Evolutionary conservation across 495 filamentous ascomycete genomes (phyloP), one percentile per base, ranked within the genome.

Genomic region (Beverwykella pulmonaria): DNA sequence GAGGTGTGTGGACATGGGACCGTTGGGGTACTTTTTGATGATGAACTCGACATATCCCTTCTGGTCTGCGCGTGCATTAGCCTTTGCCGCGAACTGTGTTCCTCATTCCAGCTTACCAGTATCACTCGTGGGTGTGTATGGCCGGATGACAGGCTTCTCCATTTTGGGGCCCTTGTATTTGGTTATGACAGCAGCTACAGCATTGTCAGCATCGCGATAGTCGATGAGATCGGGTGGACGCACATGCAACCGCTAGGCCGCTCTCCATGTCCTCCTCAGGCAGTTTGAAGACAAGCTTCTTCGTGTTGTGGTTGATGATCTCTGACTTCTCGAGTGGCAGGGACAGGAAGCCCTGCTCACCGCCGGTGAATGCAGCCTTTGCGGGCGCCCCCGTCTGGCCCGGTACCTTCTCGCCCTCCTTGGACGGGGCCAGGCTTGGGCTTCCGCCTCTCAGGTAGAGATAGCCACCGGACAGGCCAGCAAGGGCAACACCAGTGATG

Each of bases 71-170:
- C 9, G 27, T 26, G 36, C 12, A 57, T 63, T 41, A 67, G 61
- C 34, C 22, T 23, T 25, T 14, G 26, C 48, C 3, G 3, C 17
- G 32, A 25, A 15, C 6, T 22, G 14, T 22, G 44, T 20, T 23
- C 2, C 34, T 52, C n/a, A 27, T 2, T 53, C 10, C 17, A 20
- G 73, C 82, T 74, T 82, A 88, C 90, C 86, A 79, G 95, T 91
- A 74, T 95, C 92, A 73, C 84, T 94, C 67, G 87, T 83, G 25
- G 94, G 94, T 10, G 94, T 98, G 80, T 98, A 98, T 6, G 94
- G 94, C 44, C 94, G 82, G 53, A 98, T 83, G 9, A 90, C 86
- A 48, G 88, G 84, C 83, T 98, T 98, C 72, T 91, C 87, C 71
- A 83, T 85, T 60, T 86, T 87, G 15, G 81, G 83, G 14, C 88